Conservation (phyloP, 2,329 filamentous ascomycete species). For the Aspergillus sp. region DNA sequence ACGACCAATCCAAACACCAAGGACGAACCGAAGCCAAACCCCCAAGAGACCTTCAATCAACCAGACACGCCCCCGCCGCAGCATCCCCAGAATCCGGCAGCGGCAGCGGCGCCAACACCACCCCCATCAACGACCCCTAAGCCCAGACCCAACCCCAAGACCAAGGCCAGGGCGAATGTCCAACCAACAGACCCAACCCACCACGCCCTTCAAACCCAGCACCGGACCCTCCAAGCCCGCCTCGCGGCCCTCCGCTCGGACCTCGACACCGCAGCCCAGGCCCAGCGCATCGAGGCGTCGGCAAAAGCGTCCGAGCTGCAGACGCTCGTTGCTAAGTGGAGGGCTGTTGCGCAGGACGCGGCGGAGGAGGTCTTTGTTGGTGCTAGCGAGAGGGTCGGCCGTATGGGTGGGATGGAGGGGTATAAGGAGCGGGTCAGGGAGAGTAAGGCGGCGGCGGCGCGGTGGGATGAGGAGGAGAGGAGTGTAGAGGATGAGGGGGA, state of each 20-base stretch:
- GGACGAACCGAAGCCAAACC: slow-evolving; percentile 3
- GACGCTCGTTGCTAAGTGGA: slow-evolving; percentile 52
- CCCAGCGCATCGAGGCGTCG: slow-evolving; percentile 40
- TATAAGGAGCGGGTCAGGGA: slow-evolving; percentile 44
- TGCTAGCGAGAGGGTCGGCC: slow-evolving; percentile 51
- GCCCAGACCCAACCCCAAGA: slow-evolving; percentile 3
- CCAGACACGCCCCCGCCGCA: background rate
- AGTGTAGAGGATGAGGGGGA: slow-evolving; percentile 22
- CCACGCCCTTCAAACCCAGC: slow-evolving; percentile 19
- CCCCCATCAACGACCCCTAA: slow-evolving; percentile 1
- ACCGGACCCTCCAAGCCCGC: slow-evolving; percentile 22
- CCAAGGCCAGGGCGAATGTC: slow-evolving; percentile 7
- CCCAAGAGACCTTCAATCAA: background rate
- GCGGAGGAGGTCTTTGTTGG: slow-evolving; percentile 59
- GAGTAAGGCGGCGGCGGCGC: slow-evolving; percentile 28
- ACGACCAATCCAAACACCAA: background rate
- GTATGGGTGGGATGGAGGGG: slow-evolving; percentile 53
- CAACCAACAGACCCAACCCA: slow-evolving; percentile 18
- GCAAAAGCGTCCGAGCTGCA: slow-evolving; percentile 47
- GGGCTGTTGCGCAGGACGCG: slow-evolving; percentile 48
- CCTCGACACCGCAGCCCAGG: slow-evolving; percentile 45
- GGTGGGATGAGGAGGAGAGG: slow-evolving; percentile 11
- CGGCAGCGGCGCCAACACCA: slow-evolving; percentile 3
- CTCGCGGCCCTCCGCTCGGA: slow-evolving; percentile 28
- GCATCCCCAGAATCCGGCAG: slow-evolving; percentile 4